Base-by-base conservation (phyloP, 768 basidiomycete species). In the Pleurotus platypus region DNA sequence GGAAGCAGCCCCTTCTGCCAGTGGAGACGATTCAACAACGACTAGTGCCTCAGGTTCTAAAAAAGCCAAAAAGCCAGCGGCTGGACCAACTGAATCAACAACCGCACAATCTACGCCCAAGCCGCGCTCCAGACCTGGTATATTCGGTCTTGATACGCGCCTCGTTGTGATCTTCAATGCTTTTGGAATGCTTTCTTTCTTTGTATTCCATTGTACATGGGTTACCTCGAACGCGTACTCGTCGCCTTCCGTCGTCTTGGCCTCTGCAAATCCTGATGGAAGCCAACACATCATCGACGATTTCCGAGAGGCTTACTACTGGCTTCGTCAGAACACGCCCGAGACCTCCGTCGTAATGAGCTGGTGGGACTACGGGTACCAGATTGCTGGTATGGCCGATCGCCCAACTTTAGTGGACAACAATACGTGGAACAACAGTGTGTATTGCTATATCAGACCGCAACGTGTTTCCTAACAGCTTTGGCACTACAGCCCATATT, bases 301-400 rank as follows among this genome's bases (percentile, higher is more conserved):
- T 70, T 99, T 98, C 86, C 83, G 97, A 58, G 97, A 98, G 76
- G 97, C 97, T 11, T 98, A 99, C 71, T 98, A 98, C 67, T 99
- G 97, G 97, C 72, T 99, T 48, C 81, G 97, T 53, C 90, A 95
- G 74, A 99, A 98, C 74, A 99, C 97, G 2, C 81, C 89, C 4
- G 78, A 94, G 70, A 87, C 92, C 59, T 86, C 94, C 4, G 95
- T 98, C 30, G 87, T 98, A 22, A 95, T 96, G 94, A 92, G 90
- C 59, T 99, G 97, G 97, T 98, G 97, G 97, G 97, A 98, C 75
- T 99, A 98, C 63, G 97, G 96, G 26, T 98, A 99, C 69, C 96
- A 98, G 72, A 98, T 98, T 66, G 97, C 97, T 40, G 97, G 97
- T 40, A 97, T 98, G 92, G 95, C 97, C 20, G 94, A 98, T 74